A percentile compares a stretch with the other conserved stretches of the same genome.
Conservation (phyloP, 805 yeast genomes). For the Hanseniaspora occidentalis region DNA sequence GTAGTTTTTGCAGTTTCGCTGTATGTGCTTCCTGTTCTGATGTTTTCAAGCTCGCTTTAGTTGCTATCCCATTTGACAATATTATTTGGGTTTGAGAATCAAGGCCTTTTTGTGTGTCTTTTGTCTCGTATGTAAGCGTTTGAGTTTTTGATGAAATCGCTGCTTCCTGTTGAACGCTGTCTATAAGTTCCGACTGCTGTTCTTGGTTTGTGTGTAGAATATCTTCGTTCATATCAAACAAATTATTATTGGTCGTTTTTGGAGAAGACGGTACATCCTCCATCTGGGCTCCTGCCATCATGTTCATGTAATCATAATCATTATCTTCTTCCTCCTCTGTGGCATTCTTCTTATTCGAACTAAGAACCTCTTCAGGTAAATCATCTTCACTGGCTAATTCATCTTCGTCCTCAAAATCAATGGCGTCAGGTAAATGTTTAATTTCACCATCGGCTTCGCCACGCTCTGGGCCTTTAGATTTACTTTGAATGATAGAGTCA, state of each 20-base stretch:
- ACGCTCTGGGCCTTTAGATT: slow-evolving; percentile 6
- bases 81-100: no score
- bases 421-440: slow-evolving; percentile 81
- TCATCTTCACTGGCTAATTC: slow-evolving; percentile 83
- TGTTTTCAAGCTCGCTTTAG: no score
- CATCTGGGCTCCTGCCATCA: slow-evolving; percentile 4
- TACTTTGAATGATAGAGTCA: slow-evolving; percentile 17
- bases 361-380: slow-evolving; percentile 23
- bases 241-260: slow-evolving; percentile 11
- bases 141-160: no score
- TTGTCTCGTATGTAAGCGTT: no score
- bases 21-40: no score
- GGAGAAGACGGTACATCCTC: slow-evolving; percentile 18
- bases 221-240: slow-evolving; percentile 4
- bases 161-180: background rate
- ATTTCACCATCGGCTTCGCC: slow-evolving; percentile 31
- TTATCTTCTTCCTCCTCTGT: slow-evolving; percentile 22
- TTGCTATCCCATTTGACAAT: no score
- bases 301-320: slow-evolving; percentile 8
- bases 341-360: slow-evolving; percentile 6
- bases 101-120: no score
- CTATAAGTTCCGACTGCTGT: background rate
- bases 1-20: slow-evolving; percentile 12
- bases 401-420: slow-evolving; percentile 89
- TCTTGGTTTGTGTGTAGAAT: background rate